Base-by-base conservation (phyloP, 306 rosid genomes). In the Potentilla sterilis region DNA sequence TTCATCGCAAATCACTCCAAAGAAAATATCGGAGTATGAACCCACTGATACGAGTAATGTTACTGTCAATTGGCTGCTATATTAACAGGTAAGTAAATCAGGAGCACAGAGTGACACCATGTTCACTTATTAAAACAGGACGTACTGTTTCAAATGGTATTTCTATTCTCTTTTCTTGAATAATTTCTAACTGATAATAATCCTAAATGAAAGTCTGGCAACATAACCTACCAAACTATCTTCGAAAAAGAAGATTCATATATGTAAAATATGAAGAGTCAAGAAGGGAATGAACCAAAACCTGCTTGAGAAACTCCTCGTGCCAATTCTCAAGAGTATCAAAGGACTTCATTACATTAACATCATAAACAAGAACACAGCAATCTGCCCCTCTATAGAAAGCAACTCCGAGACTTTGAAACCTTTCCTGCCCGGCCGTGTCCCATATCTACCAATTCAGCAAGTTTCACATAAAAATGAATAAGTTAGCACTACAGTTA, bases 281-380 rank as follows among this genome's bases (percentile, higher is more conserved):
- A 43, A 67, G 54, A 44, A 70, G 18, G 58, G 79, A 64, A 72
- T 49, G 3, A 59, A 75, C 3, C 48, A 35, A 57, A 67, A 91
- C 97, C 97, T 91, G 97, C 76, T 88, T 94, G 67, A 94, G 97
- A 90, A 94, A 94, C 86, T 94, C 98, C 84, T 90, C 98, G 1
- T 94, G 98, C 97, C 97, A 91, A 81, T 80, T 94, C 28, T 94
- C 96, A 74, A 94, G 98, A 44, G 93, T 85, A 76, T 94, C 98
- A 73, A 94, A 94, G 24, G 98, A 91, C 86, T 83, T 91, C 98
- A 87, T 86, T 46, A 94, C 90, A 18, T 91, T 94, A 69, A 94
- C 97, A 78, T 94, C 98, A 73, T 91, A 94, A 15, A 89, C 98
- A 15, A 94, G 87, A 73, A 91, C 96, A 71, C 98, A 94, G 82